Conservation (phyloP, 2,329 filamentous ascomycete genomes). For the Ceratocystis huliohia region DNA sequence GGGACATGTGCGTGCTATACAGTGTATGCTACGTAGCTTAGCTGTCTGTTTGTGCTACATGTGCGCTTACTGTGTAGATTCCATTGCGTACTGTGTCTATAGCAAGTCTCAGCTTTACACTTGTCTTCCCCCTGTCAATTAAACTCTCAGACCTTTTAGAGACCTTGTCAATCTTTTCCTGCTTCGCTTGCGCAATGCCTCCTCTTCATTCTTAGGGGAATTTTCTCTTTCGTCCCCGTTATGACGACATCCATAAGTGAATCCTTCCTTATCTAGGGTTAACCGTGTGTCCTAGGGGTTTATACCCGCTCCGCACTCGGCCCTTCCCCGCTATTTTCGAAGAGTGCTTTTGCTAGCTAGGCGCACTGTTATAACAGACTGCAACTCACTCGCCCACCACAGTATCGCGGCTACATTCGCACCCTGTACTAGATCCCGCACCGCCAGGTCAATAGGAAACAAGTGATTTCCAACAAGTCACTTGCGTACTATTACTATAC, state of each 20-base stretch:
- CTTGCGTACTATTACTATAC: too few species aligned
- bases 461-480: neutral
- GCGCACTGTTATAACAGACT: neutral
- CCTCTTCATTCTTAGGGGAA: neutral
- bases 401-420: neutral
- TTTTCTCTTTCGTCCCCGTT: constrained; percentile 2
- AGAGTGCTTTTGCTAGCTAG: neutral
- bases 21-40: too few species aligned
- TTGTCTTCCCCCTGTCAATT: too few species aligned
- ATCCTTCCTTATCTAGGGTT: neutral
- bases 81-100: too few species aligned
- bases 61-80: too few species aligned
- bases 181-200: neutral
- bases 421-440: neutral
- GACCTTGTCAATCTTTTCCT: neutral
- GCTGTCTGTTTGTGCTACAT: too few species aligned
- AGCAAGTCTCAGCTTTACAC: too few species aligned
- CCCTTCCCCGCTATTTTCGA: neutral
- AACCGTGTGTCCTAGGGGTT: neutral
- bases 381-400: neutral
- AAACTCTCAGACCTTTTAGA: too few species aligned
- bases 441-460: neutral
- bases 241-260: neutral
- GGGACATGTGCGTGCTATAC: too few species aligned
- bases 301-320: neutral